Evolutionary conservation across 805 yeast species (phyloP), one percentile per base, ranked within the genome.

Genomic region (Candida glaebosa): DNA sequence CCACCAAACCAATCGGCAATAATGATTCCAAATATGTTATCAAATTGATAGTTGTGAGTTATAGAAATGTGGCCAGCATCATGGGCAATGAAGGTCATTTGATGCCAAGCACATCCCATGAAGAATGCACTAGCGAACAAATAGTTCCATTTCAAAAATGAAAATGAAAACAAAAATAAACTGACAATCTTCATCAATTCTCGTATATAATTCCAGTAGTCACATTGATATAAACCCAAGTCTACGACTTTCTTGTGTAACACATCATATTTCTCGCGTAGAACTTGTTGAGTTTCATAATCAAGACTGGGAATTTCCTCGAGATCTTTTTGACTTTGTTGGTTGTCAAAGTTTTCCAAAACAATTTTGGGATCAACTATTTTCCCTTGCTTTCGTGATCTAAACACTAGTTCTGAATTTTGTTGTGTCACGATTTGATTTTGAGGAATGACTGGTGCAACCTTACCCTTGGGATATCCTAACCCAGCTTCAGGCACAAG

Each of bases 1-100:
- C 96, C 96, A n/a, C 96, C 96, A 39, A 81, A 62, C 69, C 74
- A 88, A 47, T 86, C 79, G 1, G 96, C 95, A 38, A 88, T 69
- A 2, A 78, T 38, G 60, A 82, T 78, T 1, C 95, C 95, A 43
- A 86, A 70, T 15, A 84, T 57, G 55, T 83, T 88, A 60, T 88
- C 96, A 7, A 78, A 35, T 50, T 81, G 84, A 61, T 84, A 88
- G 52, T 84, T 70, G 58, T 88, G 96, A 0, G 95, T 82, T 39
- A 88, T 83, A 2, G 88, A 75, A 10, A 86, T 75, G 58, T 88
- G 96, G 4, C 95, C 96, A 0, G 96, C 88, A 60, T 88, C 96
- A 55, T 88, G 96, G 1, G 83, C 96, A 39, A 87, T 81, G 57
- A 88, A 88, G 2, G 87, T 84, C 57, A 86, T 71, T 60, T 88